Conservation (phyloP, 192 early-diverging fungal genomes). For the Backusella parvicylindrica region DNA sequence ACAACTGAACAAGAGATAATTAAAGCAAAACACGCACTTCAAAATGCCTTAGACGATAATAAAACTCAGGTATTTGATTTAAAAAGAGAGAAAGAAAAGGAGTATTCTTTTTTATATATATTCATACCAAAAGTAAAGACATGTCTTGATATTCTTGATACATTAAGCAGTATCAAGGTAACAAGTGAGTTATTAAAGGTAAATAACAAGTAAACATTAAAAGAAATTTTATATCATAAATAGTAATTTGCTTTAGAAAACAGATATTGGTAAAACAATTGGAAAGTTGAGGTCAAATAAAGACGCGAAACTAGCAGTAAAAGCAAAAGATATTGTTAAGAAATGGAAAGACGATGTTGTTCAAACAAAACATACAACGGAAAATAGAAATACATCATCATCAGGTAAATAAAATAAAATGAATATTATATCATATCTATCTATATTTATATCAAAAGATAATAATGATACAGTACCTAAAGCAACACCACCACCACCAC, state of each 20-base stretch:
- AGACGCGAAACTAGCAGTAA: slow-evolving; percentile 50
- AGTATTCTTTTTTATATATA: too few species aligned
- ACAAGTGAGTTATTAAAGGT: slow-evolving; percentile 54
- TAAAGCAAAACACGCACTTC: slow-evolving; percentile 19
- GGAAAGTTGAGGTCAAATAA: slow-evolving; percentile 66
- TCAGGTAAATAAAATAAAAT: too few species aligned
- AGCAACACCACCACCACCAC: background rate
- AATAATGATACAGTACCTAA: background rate
- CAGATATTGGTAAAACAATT: slow-evolving; percentile 65
- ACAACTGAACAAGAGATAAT: slow-evolving; percentile 14
- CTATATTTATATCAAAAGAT: too few species aligned
- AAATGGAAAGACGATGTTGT: slow-evolving; percentile 77
- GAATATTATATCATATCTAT: too few species aligned
- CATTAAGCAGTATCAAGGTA: slow-evolving; percentile 39
- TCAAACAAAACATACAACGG: background rate
- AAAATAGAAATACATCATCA: background rate
- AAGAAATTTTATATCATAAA: background rate
- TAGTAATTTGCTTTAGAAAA: background rate
- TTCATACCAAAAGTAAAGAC: too few species aligned
- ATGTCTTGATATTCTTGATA: slow-evolving; percentile 34
- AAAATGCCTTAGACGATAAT: slow-evolving; percentile 6
- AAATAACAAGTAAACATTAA: too few species aligned
- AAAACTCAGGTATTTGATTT: slow-evolving; percentile 12
- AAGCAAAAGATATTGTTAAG: slow-evolving; percentile 68
- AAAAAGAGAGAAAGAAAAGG: background rate